Evolutionary conservation across 108 stramenopile species (phyloP).

Genomic region (Pseudonitzschia multiseries): DNA sequence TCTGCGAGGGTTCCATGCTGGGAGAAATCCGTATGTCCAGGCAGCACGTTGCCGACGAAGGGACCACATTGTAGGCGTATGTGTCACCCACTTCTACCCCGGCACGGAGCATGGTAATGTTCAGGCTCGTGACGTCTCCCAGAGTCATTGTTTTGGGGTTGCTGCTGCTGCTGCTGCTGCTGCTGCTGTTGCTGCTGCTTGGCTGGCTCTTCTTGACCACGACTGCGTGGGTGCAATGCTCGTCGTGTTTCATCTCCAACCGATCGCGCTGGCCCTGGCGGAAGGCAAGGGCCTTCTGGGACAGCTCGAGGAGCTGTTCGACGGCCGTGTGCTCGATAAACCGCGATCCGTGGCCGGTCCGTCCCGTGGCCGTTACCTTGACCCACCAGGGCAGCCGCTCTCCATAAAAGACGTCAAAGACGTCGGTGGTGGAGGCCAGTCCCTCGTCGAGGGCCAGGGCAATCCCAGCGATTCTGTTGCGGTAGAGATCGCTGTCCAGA

Average conservation of each 20-base stretch:
- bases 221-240: slow-evolving; percentile 77
- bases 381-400: slow-evolving; percentile 82
- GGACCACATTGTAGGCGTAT: slow-evolving; percentile 88
- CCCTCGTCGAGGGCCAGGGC: slow-evolving; percentile 91
- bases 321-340: slow-evolving; percentile 95
- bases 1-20: slow-evolving; percentile 72
- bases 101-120: slow-evolving; percentile 92
- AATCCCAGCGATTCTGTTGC: slow-evolving; percentile 45
- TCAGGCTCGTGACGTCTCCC: slow-evolving; percentile 95
- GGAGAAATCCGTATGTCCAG: slow-evolving; percentile 95
- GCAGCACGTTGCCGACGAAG: slow-evolving; percentile 81
- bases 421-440: slow-evolving; percentile 69
- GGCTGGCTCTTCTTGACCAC: slow-evolving; percentile 40
- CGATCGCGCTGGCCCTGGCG: slow-evolving; percentile 82
- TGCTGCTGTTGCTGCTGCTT: slow-evolving; percentile 12
- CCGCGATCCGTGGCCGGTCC: slow-evolving; percentile 93
- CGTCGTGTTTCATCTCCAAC: slow-evolving; percentile 58
- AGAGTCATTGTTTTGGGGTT: slow-evolving; percentile 53
- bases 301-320: slow-evolving; percentile 85
- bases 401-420: slow-evolving; percentile 94
- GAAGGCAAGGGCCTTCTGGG: slow-evolving; percentile 84
- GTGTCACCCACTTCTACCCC: slow-evolving; percentile 82
- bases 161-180: not conserved
- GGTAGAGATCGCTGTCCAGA: slow-evolving; percentile 62
- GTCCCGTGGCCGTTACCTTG: slow-evolving; percentile 83